phyloP scores from a whole-genome alignment of 192 early-diverging fungal genomes.

The Thoreauomyces humboldtii region DNA sequence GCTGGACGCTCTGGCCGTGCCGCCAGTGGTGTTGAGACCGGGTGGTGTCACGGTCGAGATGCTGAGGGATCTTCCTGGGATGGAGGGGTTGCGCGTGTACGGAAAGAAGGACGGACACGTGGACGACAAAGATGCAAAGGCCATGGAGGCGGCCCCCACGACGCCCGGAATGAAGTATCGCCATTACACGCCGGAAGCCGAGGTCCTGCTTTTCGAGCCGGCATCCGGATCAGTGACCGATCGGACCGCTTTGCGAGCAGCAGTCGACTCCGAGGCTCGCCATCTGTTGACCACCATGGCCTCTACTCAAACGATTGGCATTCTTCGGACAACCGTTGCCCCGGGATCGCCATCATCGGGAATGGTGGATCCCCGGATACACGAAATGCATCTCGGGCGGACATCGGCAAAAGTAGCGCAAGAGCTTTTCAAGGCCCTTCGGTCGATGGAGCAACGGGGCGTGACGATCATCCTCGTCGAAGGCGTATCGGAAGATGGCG shows the following conservation, averaged over 20 bases:
- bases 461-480: slow-evolving; percentile 84
- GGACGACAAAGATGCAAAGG: slow-evolving; percentile 48
- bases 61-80: slow-evolving; percentile 57
- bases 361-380: slow-evolving; percentile 8
- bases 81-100: slow-evolving; percentile 73
- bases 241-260: slow-evolving; percentile 5
- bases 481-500: slow-evolving; percentile 80
- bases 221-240: neutral
- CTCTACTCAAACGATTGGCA: slow-evolving; percentile 21
- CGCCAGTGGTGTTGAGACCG: slow-evolving; percentile 83
- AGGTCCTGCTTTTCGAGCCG: slow-evolving; percentile 72
- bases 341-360: neutral
- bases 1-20: slow-evolving; percentile 70
- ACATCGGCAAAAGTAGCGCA: slow-evolving; percentile 65
- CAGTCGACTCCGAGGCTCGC: slow-evolving; percentile 12
- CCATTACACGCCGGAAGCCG: slow-evolving; percentile 91
- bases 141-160: slow-evolving; percentile 76
- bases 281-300: neutral
- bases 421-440: slow-evolving; percentile 75
- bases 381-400: slow-evolving; percentile 54
- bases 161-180: slow-evolving; percentile 99
- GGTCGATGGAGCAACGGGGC: slow-evolving; percentile 68
- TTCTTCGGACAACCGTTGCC: slow-evolving; percentile 28
- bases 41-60: slow-evolving; percentile 88
- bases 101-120: slow-evolving; percentile 74